Conservation (phyloP, 352 stramenopile genomes). For the Globisporangium paroecandrum region DNA sequence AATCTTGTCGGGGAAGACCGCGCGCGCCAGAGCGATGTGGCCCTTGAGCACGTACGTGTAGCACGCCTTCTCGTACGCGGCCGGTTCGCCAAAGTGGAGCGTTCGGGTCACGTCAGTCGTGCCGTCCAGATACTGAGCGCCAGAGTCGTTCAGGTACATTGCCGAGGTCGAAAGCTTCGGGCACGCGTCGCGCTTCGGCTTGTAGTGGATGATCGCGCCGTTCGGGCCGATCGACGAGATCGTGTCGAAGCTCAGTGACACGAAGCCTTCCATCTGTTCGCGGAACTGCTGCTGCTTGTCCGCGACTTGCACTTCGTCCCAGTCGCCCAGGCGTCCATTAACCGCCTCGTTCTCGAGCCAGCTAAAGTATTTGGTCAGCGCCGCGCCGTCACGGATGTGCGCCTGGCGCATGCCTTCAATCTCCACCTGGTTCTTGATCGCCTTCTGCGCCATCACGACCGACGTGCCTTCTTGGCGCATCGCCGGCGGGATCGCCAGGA, state of each 20-base stretch:
- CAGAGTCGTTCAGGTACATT: constrained; percentile 99
- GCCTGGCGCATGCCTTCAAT: constrained; percentile 94
- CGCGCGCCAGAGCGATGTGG: constrained; percentile 94
- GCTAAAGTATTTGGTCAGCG: constrained; percentile 93
- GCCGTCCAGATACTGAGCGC: constrained; percentile 97
- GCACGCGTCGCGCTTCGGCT: constrained; percentile 76
- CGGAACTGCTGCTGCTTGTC: constrained; percentile 90
- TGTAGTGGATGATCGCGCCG: constrained; percentile 96
- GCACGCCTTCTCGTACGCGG: constrained; percentile 90
- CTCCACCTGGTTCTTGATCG: constrained; percentile 94
- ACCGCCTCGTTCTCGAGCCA: constrained; percentile 87
- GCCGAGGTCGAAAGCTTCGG: constrained; percentile 87
- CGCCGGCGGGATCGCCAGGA: constrained; percentile 63
- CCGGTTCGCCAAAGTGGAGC: constrained; percentile 94
- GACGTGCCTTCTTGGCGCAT: constrained; percentile 78
- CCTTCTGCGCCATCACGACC: constrained; percentile 81
- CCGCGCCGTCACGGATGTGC: constrained; percentile 94
- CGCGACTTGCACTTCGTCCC: constrained; percentile 86
- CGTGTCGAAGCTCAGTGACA: constrained; percentile 96
- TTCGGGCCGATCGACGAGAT: constrained; percentile 97
- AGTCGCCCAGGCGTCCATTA: constrained; percentile 45
- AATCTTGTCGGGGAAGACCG: constrained; percentile 87
- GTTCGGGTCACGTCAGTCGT: constrained; percentile 99
- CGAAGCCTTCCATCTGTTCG: constrained; percentile 80
- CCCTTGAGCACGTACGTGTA: constrained; percentile 98